Conservation (phyloP, 2,329 filamentous ascomycete species). For the Rutstroemia sydowiana region DNA sequence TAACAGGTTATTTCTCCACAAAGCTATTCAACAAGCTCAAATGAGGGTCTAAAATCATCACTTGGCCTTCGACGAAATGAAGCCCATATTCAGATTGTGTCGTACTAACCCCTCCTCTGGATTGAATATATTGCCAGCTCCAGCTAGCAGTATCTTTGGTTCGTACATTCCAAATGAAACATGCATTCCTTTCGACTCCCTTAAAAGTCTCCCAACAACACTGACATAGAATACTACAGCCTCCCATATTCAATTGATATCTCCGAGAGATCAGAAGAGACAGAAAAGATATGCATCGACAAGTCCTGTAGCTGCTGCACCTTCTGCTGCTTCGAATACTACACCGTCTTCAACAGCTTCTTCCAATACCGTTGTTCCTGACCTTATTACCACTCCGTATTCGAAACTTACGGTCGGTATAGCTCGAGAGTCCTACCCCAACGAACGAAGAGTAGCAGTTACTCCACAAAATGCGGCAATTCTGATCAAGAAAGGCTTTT, state of each 20-base stretch:
- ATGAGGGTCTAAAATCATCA: conserved; percentile 9
- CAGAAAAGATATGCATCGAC: conserved; percentile 4
- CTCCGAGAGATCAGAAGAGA: not conserved
- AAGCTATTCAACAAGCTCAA: not conserved
- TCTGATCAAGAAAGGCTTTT: conserved; percentile 79
- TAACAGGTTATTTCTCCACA: not conserved
- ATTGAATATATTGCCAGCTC: not conserved
- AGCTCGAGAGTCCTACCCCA: conserved; percentile 68
- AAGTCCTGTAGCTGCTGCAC: not conserved
- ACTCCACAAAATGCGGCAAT: conserved; percentile 78
- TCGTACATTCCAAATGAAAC: not conserved
- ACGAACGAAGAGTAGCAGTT: conserved; percentile 76
- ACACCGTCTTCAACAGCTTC: conserved; percentile 3
- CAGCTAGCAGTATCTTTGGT: conserved; percentile 1
- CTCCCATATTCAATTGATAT: not conserved
- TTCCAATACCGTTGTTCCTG: not conserved
- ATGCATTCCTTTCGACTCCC: not conserved
- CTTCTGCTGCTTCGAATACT: not conserved
- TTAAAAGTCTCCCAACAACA: not conserved
- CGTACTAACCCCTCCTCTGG: conserved; percentile 1
- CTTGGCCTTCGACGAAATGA: conserved; percentile 8
- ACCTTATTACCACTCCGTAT: conserved; percentile 45
- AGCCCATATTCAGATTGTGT: conserved; percentile 9
- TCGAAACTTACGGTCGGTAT: conserved; percentile 68
- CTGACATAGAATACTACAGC: not conserved